Conservation (phyloP, 345 rosid genomes). For the Limnanthes douglasii region DNA sequence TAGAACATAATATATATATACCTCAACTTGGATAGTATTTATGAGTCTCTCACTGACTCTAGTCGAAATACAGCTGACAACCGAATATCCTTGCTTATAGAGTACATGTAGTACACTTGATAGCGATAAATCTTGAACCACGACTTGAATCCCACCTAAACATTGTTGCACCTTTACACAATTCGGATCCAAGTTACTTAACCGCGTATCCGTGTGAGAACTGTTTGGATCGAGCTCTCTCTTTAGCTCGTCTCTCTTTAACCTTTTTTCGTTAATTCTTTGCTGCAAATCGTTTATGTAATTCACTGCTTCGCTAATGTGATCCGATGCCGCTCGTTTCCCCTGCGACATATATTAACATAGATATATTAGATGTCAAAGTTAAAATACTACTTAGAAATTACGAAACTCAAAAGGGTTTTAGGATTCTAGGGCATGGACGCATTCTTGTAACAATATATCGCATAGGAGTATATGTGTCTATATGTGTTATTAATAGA, state of each 20-base stretch:
- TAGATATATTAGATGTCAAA: too few species aligned
- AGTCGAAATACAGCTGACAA: constrained; percentile 21
- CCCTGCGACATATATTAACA: too few species aligned
- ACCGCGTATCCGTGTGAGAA: constrained; percentile 5
- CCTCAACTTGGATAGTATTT: constrained; percentile 37
- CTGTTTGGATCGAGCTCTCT: constrained; percentile 1
- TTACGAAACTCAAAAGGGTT: too few species aligned
- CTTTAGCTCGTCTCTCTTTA: constrained; percentile 20
- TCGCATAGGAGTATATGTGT: too few species aligned
- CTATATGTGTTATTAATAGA: background rate
- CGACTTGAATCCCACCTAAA: constrained; percentile 25
- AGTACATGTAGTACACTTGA: constrained; percentile 24
- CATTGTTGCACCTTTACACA: constrained; percentile 19
- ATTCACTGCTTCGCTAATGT: constrained; percentile 19
- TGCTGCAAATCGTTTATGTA: constrained; percentile 19
- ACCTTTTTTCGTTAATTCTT: constrained; percentile 8
- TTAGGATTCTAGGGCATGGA: too few species aligned
- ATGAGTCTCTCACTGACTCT: constrained; percentile 21
- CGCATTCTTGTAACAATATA: too few species aligned
- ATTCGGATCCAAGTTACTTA: constrained; percentile 4
- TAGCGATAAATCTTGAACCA: constrained; percentile 18
- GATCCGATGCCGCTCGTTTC: constrained; percentile 28
- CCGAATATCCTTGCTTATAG: constrained; percentile 22
- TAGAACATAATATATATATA: constrained; percentile 3
- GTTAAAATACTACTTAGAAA: too few species aligned